Evolutionary conservation across 352 stramenopile species (phyloP).

Genomic region (Phytophthora aleatoria): DNA sequence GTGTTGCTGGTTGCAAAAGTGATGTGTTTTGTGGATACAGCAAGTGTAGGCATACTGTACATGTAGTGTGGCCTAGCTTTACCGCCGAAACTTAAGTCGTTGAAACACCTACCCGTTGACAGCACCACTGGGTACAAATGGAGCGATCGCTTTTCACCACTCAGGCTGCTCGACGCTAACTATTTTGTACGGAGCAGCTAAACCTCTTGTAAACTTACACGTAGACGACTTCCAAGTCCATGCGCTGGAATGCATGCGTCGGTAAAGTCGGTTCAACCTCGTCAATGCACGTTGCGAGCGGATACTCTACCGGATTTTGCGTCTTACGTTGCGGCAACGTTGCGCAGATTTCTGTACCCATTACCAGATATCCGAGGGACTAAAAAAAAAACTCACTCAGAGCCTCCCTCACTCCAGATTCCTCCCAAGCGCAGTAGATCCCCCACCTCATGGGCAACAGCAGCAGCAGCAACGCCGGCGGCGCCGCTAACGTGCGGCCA

Average conservation of each 20-base stretch:
- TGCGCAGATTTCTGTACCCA: slow-evolving; percentile 22
- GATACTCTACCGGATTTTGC: slow-evolving; percentile 22
- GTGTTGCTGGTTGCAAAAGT: background rate
- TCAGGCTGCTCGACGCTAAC: no score
- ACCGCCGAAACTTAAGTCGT: no score
- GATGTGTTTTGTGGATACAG: background rate
- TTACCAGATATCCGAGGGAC: slow-evolving; percentile 9
- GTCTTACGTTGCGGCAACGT: slow-evolving; percentile 11
- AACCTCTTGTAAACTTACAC: background rate
- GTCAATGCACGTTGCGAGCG: slow-evolving; percentile 4
- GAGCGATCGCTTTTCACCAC: no score
- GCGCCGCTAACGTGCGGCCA: slow-evolving; percentile 37
- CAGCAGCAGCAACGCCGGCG: slow-evolving; percentile 50
- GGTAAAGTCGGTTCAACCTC: background rate
- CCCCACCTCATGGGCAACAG: slow-evolving; percentile 66
- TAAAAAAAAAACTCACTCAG: background rate
- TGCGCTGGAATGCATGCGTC: background rate
- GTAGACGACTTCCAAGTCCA: background rate
- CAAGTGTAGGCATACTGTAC: no score
- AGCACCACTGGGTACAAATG: no score
- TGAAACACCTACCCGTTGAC: no score
- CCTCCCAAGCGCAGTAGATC: background rate
- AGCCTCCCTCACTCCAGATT: slow-evolving; percentile 29
- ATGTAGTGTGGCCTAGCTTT: no score
- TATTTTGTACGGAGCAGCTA: background rate